A percentile compares a stretch with the other conserved stretches of the same genome.
Conservation (phyloP, 1,284 basidiomycete genomes). For the Fomitopsis betulina region DNA sequence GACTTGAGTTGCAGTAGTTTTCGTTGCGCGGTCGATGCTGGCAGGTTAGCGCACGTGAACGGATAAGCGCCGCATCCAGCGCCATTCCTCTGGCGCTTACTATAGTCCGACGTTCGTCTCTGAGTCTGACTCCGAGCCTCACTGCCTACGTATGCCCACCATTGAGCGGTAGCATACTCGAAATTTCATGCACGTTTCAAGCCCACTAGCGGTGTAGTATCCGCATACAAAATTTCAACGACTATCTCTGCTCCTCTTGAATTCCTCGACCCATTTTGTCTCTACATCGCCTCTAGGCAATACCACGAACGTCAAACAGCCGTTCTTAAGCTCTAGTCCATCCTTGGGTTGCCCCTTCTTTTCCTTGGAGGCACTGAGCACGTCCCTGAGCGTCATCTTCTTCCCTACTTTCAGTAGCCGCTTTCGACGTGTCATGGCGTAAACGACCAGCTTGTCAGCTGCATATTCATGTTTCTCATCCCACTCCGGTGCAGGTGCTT, state of each 20-base stretch:
- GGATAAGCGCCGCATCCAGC: neutral
- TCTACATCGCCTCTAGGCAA: conserved; percentile 82
- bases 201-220: neutral
- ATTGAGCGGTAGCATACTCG: neutral
- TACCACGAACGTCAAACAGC: conserved; percentile 82
- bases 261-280: conserved; percentile 85
- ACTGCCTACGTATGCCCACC: no score
- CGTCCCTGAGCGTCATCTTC: conserved; percentile 80
- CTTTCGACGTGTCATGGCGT: conserved; percentile 75
- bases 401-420: conserved; percentile 87
- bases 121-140: no score
- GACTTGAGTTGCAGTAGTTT: conserved; percentile 23
- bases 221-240: neutral
- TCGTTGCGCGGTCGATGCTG: conserved; percentile 7
- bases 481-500: conserved; percentile 67
- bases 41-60: neutral
- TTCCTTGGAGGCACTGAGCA: conserved; percentile 59
- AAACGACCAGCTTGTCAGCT: conserved; percentile 66
- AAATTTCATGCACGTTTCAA: neutral
- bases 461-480: conserved; percentile 75
- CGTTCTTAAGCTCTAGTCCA: conserved; percentile 84
- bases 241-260: conserved; percentile 55
- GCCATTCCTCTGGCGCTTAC: neutral
- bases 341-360: conserved; percentile 63
- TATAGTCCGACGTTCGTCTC: neutral